These are phyloP conservation scores for Coniophora puteana DNA, from an alignment of 1,284 basidiomycete species.

Conservation along the genomic window DNA sequence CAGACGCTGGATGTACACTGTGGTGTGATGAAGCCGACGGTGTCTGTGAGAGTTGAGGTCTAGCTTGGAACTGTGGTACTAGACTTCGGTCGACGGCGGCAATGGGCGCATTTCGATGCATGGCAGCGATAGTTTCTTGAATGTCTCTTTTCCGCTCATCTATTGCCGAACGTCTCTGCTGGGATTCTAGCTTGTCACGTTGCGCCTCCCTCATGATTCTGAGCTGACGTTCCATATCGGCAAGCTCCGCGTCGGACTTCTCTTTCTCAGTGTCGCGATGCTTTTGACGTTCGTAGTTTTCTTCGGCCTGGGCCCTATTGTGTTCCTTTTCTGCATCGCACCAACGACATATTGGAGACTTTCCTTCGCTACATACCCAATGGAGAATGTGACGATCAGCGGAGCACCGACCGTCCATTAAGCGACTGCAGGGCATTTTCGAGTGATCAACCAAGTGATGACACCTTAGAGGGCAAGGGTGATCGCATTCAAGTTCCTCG, in stretches of 20 bases:
- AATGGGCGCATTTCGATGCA: constrained; percentile 2
- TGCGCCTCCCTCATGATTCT: constrained; percentile 9
- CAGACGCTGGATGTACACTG: too few relatives aligned
- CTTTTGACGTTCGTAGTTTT: constrained; percentile 18
- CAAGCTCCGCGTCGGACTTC: constrained; percentile 19
- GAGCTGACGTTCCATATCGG: constrained; percentile 22
- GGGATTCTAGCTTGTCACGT: constrained; percentile 16
- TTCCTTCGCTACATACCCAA: constrained; percentile 24
- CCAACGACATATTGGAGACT: constrained; percentile 18
- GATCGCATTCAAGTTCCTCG: constrained; percentile 1
- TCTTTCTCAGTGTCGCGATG: constrained; percentile 23
- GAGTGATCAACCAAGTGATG: constrained; percentile 8
- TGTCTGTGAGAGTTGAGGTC: not conserved
- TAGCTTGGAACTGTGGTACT: not conserved
- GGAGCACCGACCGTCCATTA: constrained; percentile 26
- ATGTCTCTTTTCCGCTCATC: constrained; percentile 24
- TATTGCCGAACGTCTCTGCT: constrained; percentile 19
- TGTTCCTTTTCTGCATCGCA: constrained; percentile 23
- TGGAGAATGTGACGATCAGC: constrained; percentile 23
- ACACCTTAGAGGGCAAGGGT: constrained; percentile 8
- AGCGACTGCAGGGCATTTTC: constrained; percentile 24
- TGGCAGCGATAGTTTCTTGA: constrained; percentile 10
- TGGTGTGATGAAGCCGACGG: too few relatives aligned
- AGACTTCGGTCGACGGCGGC: too few relatives aligned
- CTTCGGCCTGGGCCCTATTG: constrained; percentile 17